Conservation (phyloP, 768 basidiomycete species). For the Rhodosporidiobolus sp. region DNA sequence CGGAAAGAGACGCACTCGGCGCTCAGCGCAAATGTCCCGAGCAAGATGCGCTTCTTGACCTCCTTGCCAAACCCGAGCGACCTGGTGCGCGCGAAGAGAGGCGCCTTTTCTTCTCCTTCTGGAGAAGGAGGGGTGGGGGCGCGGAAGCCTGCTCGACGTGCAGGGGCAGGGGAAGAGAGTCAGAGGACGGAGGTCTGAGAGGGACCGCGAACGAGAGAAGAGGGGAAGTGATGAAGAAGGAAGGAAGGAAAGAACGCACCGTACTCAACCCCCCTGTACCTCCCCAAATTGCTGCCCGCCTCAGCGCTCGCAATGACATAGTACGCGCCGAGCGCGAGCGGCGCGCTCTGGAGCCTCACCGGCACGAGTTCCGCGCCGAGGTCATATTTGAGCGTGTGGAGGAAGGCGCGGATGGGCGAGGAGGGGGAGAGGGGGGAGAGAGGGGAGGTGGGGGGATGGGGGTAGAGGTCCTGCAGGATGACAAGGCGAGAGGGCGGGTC, state of each 20-base stretch:
- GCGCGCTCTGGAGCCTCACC: constrained; percentile 67
- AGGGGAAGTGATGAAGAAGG: not conserved
- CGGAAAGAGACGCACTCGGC: constrained; percentile 66
- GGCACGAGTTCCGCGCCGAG: constrained; percentile 68
- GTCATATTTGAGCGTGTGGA: constrained; percentile 48
- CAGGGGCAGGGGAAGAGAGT: not conserved
- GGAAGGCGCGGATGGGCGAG: constrained; percentile 53
- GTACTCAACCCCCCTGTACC: constrained; percentile 83
- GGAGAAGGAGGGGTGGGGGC: not conserved
- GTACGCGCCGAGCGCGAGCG: constrained; percentile 82
- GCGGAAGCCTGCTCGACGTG: constrained; percentile 9
- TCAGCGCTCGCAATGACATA: constrained; percentile 95
- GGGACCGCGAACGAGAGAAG: not conserved
- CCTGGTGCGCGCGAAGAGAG: constrained; percentile 64
- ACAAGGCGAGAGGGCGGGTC: constrained; percentile 59
- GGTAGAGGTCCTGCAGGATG: constrained; percentile 76
- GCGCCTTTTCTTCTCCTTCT: not conserved
- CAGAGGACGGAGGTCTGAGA: not conserved
- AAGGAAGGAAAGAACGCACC: constrained; percentile 53
- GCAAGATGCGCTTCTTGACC: constrained; percentile 77
- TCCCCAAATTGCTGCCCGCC: constrained; percentile 83
- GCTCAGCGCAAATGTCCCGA: constrained; percentile 86
- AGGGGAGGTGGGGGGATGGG: constrained; percentile 56
- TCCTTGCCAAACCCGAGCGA: constrained; percentile 74
- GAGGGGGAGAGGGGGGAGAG: constrained; percentile 48